phyloP scores from a whole-genome alignment of 2,329 filamentous ascomycete genomes.

The Scedosporium boydii region DNA sequence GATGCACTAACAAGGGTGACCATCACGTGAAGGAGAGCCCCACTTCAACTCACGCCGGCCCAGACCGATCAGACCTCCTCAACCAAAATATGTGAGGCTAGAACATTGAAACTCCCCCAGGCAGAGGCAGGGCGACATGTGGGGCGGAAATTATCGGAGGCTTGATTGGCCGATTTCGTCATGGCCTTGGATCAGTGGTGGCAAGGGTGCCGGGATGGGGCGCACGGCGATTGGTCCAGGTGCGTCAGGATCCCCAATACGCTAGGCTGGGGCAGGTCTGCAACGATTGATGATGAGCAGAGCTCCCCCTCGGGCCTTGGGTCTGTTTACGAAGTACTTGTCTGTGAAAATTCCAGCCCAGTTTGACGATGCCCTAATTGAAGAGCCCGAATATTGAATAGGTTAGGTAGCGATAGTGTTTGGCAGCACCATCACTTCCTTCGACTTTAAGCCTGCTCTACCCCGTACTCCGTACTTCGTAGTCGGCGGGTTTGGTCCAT shows the following conservation, averaged over 20 bases:
- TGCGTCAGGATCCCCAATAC: conserved; percentile 1
- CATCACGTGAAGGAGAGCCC: neutral
- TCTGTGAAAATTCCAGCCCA: neutral
- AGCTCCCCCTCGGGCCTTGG: neutral
- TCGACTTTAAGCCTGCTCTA: neutral
- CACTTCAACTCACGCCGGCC: neutral
- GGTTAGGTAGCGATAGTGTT: neutral
- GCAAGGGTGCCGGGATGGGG: neutral
- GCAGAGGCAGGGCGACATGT: neutral
- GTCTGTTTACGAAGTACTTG: neutral
- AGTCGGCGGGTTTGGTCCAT: neutral
- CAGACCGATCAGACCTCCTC: neutral
- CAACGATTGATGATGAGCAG: neutral
- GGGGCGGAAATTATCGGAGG: neutral
- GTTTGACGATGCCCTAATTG: neutral
- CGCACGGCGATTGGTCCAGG: neutral
- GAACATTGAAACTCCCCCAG: neutral
- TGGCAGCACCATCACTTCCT: neutral
- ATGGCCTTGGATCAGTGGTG: neutral
- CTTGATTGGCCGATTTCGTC: neutral
- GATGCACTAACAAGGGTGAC: neutral
- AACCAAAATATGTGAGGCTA: neutral
- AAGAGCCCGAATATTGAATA: neutral
- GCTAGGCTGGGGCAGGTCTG: neutral
- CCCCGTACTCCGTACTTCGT: too few relatives aligned